phyloP scores from a whole-genome alignment of 495 filamentous ascomycete genomes.

The Jackrogersella multiformis region DNA sequence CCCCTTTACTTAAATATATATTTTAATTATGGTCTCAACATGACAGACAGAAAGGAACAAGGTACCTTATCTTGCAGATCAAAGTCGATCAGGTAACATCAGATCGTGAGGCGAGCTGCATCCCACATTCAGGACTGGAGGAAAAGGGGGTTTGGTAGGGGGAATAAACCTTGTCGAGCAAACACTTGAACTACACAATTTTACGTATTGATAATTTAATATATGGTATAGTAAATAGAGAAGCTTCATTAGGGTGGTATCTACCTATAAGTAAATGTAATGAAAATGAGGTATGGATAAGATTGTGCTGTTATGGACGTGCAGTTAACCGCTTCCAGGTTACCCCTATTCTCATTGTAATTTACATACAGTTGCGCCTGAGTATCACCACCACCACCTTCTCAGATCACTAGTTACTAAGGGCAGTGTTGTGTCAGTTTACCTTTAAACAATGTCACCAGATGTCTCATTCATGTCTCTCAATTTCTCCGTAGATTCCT shows the following conservation, averaged over 20 bases:
- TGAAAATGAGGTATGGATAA: not conserved
- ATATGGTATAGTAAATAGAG: too few species aligned
- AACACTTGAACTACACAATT: not conserved
- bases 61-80: not conserved
- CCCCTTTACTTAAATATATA: too few species aligned
- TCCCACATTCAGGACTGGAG: not conserved
- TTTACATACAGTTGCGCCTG: not conserved
- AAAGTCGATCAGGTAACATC: constrained; percentile 5
- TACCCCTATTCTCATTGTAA: not conserved
- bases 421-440: not conserved
- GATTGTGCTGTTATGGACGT: not conserved
- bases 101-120: constrained; percentile 10
- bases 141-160: not conserved
- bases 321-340: not conserved
- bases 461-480: not conserved
- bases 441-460: not conserved
- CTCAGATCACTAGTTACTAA: too few species aligned
- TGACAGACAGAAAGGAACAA: too few species aligned
- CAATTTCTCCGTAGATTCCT: not conserved
- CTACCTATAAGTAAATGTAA: too few species aligned
- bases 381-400: too few species aligned
- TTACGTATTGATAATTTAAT: not conserved
- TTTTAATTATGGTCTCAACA: too few species aligned
- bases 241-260: too few species aligned
- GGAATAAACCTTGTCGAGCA: too few species aligned